Conservation (phyloP, 257 asterid genomes). For the Solanum ahanhuiri region DNA sequence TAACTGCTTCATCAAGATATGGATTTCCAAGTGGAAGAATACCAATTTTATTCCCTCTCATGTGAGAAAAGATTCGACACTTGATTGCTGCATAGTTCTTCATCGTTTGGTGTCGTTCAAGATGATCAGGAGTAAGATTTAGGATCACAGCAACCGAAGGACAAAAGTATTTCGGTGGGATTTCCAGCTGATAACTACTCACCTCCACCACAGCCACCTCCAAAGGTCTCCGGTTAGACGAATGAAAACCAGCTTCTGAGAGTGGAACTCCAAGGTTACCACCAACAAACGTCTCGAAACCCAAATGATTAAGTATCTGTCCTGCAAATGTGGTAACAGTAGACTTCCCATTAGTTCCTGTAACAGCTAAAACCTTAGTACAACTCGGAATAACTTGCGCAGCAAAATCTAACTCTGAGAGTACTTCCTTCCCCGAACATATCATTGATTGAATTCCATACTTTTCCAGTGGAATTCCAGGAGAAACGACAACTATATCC, state of each 20-base stretch:
- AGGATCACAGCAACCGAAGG: constrained; percentile 32
- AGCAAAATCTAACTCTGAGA: constrained; percentile 35
- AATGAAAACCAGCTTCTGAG: constrained; percentile 23
- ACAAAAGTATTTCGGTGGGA: constrained; percentile 19
- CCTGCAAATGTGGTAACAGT: constrained; percentile 29
- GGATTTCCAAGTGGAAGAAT: constrained; percentile 29
- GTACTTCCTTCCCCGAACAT: constrained; percentile 24
- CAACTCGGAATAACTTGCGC: constrained; percentile 22
- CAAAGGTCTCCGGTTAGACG: constrained; percentile 10
- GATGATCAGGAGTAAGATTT: constrained; percentile 39
- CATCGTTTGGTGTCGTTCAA: constrained; percentile 34
- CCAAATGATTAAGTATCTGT: constrained; percentile 21
- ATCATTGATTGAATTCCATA: constrained; percentile 19
- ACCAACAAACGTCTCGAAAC: constrained; percentile 20
- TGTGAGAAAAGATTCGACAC: constrained; percentile 20
- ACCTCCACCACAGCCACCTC: constrained; percentile 37
- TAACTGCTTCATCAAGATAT: constrained; percentile 20
- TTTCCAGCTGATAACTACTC: constrained; percentile 38
- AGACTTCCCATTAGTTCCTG: constrained; percentile 42
- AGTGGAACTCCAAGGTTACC: constrained; percentile 39
- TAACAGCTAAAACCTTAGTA: constrained; percentile 24
- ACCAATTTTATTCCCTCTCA: constrained; percentile 22
- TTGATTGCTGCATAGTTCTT: constrained; percentile 20
- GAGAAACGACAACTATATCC: constrained; percentile 25
- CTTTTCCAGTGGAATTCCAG: constrained; percentile 21